Evolutionary conservation across 352 stramenopile species (phyloP).

Genomic region (Blastocystis sp.): DNA sequence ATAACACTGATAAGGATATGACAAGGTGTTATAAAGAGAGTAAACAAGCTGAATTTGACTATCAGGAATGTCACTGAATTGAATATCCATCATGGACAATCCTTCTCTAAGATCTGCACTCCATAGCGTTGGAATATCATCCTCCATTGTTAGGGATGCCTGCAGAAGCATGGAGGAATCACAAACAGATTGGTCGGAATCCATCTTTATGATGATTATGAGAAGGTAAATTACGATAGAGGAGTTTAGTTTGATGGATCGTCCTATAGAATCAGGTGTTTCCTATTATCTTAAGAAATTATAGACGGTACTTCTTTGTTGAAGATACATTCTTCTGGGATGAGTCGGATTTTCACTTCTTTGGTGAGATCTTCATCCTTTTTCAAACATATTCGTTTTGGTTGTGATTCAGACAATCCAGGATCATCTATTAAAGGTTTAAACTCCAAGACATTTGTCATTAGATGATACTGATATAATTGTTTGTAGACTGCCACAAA

Average conservation of each 20-base stretch:
- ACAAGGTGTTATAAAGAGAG: neutral
- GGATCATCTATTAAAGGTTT: too few relatives aligned
- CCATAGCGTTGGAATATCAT: conserved; percentile 2
- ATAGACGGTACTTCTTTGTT: neutral
- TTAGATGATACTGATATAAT: too few relatives aligned
- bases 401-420: too few relatives aligned
- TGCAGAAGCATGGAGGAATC: neutral
- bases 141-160: neutral
- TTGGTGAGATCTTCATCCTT: neutral
- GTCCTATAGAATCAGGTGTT: neutral
- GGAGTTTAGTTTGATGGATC: neutral
- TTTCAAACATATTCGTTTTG: too few relatives aligned
- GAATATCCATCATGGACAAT: neutral
- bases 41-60: neutral
- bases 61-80: neutral
- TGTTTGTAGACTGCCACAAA: too few relatives aligned
- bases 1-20: neutral
- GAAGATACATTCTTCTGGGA: conserved; percentile 1
- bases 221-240: neutral
- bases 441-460: too few relatives aligned
- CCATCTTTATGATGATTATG: neutral
- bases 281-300: neutral
- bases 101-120: conserved; percentile 23
- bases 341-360: neutral
- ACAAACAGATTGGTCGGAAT: neutral